Evolutionary conservation across 352 stramenopile genomes (phyloP), one percentile per base, ranked within the genome.

Genomic region (Pythium sukuiense): DNA sequence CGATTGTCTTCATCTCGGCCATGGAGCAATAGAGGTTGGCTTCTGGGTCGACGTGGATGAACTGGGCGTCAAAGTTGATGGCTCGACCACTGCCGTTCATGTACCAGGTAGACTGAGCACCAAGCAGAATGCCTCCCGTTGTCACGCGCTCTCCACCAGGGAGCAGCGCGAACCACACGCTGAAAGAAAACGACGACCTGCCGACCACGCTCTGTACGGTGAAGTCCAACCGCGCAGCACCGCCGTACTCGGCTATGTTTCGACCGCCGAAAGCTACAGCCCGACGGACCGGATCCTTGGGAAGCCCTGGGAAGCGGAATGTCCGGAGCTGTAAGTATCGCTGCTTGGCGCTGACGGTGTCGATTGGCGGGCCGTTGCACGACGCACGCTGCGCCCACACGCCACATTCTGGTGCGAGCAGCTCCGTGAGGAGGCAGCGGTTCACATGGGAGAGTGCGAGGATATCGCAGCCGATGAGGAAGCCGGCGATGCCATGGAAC

Each of bases 11-110:
- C 1, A 5, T 8, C 14, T 79, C 48, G 14, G 77, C 29, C 30
- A 83, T 54, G 12, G 77, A 82, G 69, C 71, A 82, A 55, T 74
- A 80, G 0, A 86, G 45, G 12, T 69, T 71, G 7, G 56, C 11
- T 16, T 76, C 65, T 2, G 66, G 58, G 48, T 79, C 72, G 14
- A 86, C 69, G 56, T 74, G 55, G 35, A 75, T 58, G 24, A 77
- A 76, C 59, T 81, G 73, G 35, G 12, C 12, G 35, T 43, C 35
- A 16, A 74, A 24, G 63, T 35, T 76, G 71, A 61, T 74, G 77
- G 54, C 77, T 26, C 35, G 73, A 60, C 70, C 68, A 76, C 0
- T 18, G 41, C 24, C 58, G 62, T 8, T 60, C 55, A 46, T 67
- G 14, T n/a, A 62, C 12, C 68, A 46, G 12, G 65, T 63, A 2